Evolutionary conservation across 2,329 filamentous ascomycete genomes (phyloP).

Genomic region (Diaporthe sp.): DNA sequence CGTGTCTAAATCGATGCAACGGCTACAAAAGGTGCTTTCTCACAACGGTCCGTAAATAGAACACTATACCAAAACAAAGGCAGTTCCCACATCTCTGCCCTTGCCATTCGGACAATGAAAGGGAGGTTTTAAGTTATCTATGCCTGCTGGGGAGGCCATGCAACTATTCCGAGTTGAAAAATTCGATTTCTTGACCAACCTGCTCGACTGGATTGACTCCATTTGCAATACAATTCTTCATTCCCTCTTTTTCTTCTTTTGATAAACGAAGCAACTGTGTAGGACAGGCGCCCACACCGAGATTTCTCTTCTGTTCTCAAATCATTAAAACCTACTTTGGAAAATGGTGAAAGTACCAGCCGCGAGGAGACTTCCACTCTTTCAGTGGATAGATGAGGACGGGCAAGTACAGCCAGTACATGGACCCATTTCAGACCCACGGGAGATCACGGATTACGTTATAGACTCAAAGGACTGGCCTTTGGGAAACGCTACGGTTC

Average conservation of each 20-base stretch:
- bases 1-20: too few relatives aligned
- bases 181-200: background rate
- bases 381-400: background rate
- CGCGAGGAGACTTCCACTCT: background rate
- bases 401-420: background rate
- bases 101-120: background rate
- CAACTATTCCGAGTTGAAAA: background rate
- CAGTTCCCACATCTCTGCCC: too few relatives aligned
- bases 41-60: background rate
- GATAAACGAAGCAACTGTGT: background rate
- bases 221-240: background rate
- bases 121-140: background rate
- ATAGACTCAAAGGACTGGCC: background rate
- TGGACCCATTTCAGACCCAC: background rate
- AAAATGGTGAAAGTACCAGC: background rate
- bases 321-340: background rate
- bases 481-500: background rate
- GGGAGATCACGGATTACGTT: conserved; percentile 17
- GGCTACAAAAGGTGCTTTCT: background rate
- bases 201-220: background rate
- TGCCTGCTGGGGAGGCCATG: fast-evolving
- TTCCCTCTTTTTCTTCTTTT: background rate
- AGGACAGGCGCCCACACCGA: background rate
- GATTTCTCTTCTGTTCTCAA: background rate
- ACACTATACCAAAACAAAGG: background rate